Percentiles rank a stretch among this genome's conserved stretches.
phyloP scores from a whole-genome alignment of 176 grass and related monocot species.

The Phoenix roebelenii region DNA sequence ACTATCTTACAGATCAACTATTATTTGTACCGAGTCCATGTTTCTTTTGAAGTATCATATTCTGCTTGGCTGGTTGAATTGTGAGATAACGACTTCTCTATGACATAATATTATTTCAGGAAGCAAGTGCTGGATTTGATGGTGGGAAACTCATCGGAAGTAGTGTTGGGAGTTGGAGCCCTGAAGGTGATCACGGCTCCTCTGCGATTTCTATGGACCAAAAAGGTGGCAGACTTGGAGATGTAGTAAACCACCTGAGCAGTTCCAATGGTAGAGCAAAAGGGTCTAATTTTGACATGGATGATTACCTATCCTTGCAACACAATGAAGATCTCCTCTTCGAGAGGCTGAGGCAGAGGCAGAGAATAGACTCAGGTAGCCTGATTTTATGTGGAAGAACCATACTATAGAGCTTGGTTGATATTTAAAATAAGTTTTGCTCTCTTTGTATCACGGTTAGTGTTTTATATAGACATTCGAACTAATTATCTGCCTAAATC shows the following conservation, averaged over 20 bases:
- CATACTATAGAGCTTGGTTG: background rate
- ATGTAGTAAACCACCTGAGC: conserved; percentile 11
- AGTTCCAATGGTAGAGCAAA: conserved; percentile 15
- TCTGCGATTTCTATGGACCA: conserved; percentile 18
- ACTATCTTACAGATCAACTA: no score
- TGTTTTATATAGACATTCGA: background rate
- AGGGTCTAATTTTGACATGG: conserved; percentile 40
- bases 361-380: conserved; percentile 51
- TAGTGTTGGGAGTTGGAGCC: conserved; percentile 72
- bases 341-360: conserved; percentile 50
- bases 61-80: no score
- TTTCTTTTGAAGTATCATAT: no score
- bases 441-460: background rate
- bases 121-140: conserved; percentile 23
- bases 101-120: conserved; percentile 34
- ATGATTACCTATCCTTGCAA: conserved; percentile 56
- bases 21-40: no score
- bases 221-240: conserved; percentile 21
- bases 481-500: no score
- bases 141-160: conserved; percentile 26
- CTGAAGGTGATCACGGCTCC: conserved; percentile 31
- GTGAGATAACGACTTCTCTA: background rate
- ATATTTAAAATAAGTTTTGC: no score
- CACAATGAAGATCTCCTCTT: conserved; percentile 45
- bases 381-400: conserved; percentile 47